Percentiles rank a stretch among this genome's conserved stretches.
Conservation (phyloP, 176 grass and related monocot genomes). For the Typha latifolia region DNA sequence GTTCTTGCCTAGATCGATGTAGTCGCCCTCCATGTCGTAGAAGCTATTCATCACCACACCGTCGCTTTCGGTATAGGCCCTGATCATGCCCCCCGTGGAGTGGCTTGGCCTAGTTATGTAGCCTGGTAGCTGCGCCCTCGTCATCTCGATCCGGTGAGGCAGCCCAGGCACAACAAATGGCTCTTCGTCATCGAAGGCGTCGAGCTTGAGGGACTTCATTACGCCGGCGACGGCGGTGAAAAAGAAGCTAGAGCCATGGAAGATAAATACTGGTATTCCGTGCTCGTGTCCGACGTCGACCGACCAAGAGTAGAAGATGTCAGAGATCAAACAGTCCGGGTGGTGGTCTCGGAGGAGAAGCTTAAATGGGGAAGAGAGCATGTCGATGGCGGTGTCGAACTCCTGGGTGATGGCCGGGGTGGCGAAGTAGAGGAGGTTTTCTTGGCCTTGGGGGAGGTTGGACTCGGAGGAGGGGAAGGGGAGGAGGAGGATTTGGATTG, state of each 20-base stretch:
- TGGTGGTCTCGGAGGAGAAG: background rate
- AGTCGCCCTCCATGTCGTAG: constrained; percentile 7
- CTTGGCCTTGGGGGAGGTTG: background rate
- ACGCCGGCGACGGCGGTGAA: background rate
- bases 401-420: background rate
- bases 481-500: constrained; percentile 3
- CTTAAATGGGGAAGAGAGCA: constrained; percentile 2
- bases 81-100: background rate
- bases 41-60: constrained; percentile 8
- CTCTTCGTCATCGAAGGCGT: constrained; percentile 4
- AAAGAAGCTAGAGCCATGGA: background rate
- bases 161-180: constrained; percentile 19
- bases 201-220: background rate
- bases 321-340: constrained; percentile 7
- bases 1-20: background rate
- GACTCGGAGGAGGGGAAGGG: constrained; percentile 1
- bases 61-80: background rate
- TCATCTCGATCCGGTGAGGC: constrained; percentile 39
- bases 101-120: no score
- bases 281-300: background rate
- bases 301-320: constrained; percentile 17
- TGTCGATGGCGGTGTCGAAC: background rate
- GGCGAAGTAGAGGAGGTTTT: background rate
- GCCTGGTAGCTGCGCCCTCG: constrained; percentile 5
- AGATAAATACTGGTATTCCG: background rate